These are phyloP conservation scores for Coemansia sp. DNA, from an alignment of 192 early-diverging fungal genomes.

Conservation along the genomic window DNA sequence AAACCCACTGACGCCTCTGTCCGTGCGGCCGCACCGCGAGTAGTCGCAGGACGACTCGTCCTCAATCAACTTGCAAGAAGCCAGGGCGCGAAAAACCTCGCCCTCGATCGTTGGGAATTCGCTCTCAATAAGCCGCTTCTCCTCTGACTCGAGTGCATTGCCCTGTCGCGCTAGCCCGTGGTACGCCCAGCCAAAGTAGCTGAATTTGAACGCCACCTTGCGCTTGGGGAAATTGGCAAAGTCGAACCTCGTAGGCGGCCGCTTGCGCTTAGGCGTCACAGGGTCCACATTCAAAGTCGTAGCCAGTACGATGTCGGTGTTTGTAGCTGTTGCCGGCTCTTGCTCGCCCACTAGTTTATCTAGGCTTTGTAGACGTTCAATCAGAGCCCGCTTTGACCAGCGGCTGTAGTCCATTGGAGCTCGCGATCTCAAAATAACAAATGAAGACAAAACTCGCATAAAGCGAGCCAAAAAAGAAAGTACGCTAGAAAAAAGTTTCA, in stretches of 20 bases:
- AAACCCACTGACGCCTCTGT: slow-evolving; percentile 87
- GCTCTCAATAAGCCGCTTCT: slow-evolving; percentile 43
- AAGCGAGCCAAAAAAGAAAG: neutral
- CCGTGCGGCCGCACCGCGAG: slow-evolving; percentile 80
- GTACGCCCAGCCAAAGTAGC: slow-evolving; percentile 92
- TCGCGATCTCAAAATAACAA: neutral
- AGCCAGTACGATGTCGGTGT: neutral
- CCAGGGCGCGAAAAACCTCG: slow-evolving; percentile 79
- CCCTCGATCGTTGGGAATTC: slow-evolving; percentile 76
- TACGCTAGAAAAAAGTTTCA: neutral
- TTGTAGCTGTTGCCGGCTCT: neutral
- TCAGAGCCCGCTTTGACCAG: slow-evolving; percentile 59
- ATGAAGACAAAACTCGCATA: slow-evolving; percentile 1
- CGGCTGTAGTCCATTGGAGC: slow-evolving; percentile 40
- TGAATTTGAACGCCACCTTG: slow-evolving; percentile 80
- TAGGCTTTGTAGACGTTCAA: slow-evolving; percentile 50
- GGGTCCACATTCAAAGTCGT: slow-evolving; percentile 7
- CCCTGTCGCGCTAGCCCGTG: slow-evolving; percentile 79
- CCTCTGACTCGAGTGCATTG: slow-evolving; percentile 40
- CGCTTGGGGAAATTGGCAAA: slow-evolving; percentile 73
- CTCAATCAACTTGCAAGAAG: slow-evolving; percentile 72
- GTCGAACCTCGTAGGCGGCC: slow-evolving; percentile 59
- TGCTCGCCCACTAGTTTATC: slow-evolving; percentile 22
- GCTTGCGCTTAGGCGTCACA: slow-evolving; percentile 39
- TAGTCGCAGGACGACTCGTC: slow-evolving; percentile 68